Conservation (phyloP, 352 stramenopile genomes). For the Phytophthora sansomeana region DNA sequence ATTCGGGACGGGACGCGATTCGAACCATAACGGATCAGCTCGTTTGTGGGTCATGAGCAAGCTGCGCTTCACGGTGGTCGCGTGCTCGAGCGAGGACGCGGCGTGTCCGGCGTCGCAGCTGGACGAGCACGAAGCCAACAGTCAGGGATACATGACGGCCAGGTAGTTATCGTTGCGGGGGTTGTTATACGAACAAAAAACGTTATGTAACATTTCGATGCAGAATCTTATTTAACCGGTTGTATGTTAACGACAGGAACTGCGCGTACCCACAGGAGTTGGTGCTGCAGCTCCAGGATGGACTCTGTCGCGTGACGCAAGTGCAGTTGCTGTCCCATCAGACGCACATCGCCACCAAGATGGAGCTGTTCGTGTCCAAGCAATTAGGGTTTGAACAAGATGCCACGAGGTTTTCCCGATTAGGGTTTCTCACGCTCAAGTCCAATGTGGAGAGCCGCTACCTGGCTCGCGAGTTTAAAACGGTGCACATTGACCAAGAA, state of each 20-base stretch:
- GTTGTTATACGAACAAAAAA: not conserved
- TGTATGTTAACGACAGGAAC: slow-evolving; percentile 55
- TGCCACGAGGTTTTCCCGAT: slow-evolving; percentile 68
- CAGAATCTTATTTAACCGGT: slow-evolving; percentile 1
- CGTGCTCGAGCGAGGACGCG: slow-evolving; percentile 89
- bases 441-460: slow-evolving; percentile 86
- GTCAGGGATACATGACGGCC: slow-evolving; percentile 82
- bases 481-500: slow-evolving; percentile 90
- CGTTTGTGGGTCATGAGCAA: slow-evolving; percentile 75
- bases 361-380: slow-evolving; percentile 91
- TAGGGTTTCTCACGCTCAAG: slow-evolving; percentile 89
- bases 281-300: slow-evolving; percentile 81
- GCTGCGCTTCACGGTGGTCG: slow-evolving; percentile 84
- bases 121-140: slow-evolving; percentile 76
- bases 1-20: not conserved
- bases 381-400: slow-evolving; percentile 41
- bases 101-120: slow-evolving; percentile 85
- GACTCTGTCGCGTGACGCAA: slow-evolving; percentile 76
- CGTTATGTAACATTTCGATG: not conserved
- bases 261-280: slow-evolving; percentile 95
- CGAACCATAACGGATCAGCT: not conserved
- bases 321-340: slow-evolving; percentile 93
- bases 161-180: slow-evolving; percentile 40
- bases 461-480: slow-evolving; percentile 93
- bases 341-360: slow-evolving; percentile 92